Evolutionary conservation across 805 yeast genomes (phyloP).

Genomic region (Candida silvicultrix): DNA sequence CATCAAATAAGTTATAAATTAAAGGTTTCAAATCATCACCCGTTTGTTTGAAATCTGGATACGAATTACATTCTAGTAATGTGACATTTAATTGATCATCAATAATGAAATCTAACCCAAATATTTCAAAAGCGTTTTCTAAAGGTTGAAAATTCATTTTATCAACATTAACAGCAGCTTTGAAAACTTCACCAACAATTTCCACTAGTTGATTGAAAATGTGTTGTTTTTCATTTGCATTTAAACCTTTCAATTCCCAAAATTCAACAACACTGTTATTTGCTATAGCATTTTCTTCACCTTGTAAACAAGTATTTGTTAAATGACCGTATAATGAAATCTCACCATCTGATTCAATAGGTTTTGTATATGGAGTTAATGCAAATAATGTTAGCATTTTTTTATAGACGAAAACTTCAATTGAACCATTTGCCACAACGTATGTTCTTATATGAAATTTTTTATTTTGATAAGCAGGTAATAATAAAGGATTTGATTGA

Average conservation of each 20-base stretch:
- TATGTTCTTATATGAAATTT: slow-evolving; percentile 90
- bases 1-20: slow-evolving; percentile 61
- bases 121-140: slow-evolving; percentile 76
- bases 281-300: slow-evolving; percentile 32
- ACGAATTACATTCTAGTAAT: slow-evolving; percentile 83
- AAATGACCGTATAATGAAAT: slow-evolving; percentile 53
- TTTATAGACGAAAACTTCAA: slow-evolving; percentile 73
- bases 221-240: slow-evolving; percentile 26
- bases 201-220: slow-evolving; percentile 52
- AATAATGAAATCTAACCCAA: slow-evolving; percentile 84
- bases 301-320: slow-evolving; percentile 91
- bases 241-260: slow-evolving; percentile 42
- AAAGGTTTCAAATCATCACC: slow-evolving; percentile 66
- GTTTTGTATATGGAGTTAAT: slow-evolving; percentile 34
- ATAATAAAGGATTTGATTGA: slow-evolving; percentile 57
- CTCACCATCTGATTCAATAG: slow-evolving; percentile 33
- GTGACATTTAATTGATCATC: slow-evolving; percentile 47
- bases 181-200: slow-evolving; percentile 64
- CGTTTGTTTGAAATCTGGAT: slow-evolving; percentile 95
- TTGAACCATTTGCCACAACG: slow-evolving; percentile 66
- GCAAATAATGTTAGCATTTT: slow-evolving; percentile 84
- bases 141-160: slow-evolving; percentile 81
- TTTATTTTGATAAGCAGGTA: slow-evolving; percentile 51
- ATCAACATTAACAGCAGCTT: slow-evolving; percentile 77
- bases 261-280: slow-evolving; percentile 56